Base-by-base conservation (phyloP, 805 yeast species). In the Lipomyces orientalis region DNA sequence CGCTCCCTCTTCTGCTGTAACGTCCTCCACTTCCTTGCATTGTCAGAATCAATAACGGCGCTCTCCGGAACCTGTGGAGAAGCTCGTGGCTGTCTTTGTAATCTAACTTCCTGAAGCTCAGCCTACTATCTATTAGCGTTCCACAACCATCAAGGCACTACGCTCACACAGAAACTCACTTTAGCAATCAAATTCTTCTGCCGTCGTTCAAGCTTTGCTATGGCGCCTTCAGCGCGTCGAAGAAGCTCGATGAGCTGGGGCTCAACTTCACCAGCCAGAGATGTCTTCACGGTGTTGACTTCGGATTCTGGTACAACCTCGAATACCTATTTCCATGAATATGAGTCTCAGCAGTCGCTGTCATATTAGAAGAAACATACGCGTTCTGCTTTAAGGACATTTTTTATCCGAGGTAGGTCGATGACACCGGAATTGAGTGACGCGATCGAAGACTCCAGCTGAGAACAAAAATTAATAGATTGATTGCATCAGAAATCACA, bases 261-360 rank as follows among this genome's bases (percentile, higher is more conserved):
- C 58, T 73, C 76, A n/a, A 75, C 71, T 58, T 74, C 75, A 8
- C 64, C 65, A 8, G 74, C 73, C 1, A 76, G 61, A 10, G 75
- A 71, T 9, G 65, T 25, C 56, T 70, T 71, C 22, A 75, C 67
- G 9, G 67, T 61, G 29, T 52, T 61, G 16, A 76, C 73, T n/a
- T 73, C 77, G 1, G 71, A 62, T 58, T 73, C 76, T 2, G 78
- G 69, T 9, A 74, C 77, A 7, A 76, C 71, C 10, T 74, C 77
- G 62, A 75, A 75, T 14, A 76, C 76, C 68, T 72, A 10, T 12
- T 16, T 34, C 16, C 46, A 46, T 22, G 2, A 35, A n/a, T 9
- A 9, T 9, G 14, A 19, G n/a, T 0, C 14, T 37, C 16, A 54
- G 49, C 19, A 7, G 1, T 43, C n/a, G 22, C 22, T 43, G 9